Conservation (phyloP, 2,329 filamentous ascomycete genomes). For the Verticillium nubilum region DNA sequence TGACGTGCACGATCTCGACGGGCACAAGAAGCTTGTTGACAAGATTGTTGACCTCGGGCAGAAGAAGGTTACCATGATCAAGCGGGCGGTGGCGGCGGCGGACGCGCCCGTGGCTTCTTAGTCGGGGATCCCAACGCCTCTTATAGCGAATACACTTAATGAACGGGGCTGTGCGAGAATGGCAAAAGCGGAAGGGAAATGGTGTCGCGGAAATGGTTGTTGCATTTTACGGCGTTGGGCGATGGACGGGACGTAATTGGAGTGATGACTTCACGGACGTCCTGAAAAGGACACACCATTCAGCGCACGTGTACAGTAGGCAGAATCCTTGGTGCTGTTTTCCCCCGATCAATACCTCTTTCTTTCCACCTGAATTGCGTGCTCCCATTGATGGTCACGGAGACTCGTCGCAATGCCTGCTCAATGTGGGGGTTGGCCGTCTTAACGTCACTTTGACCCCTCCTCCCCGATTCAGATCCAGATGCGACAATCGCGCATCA, state of each 20-base stretch:
- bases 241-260: background rate
- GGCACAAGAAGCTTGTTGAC: slow-evolving; percentile 58
- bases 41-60: slow-evolving; percentile 72
- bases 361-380: background rate
- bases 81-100: slow-evolving; percentile 28
- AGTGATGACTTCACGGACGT: background rate
- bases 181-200: background rate
- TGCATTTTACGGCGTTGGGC: background rate
- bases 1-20: slow-evolving; percentile 70
- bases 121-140: background rate
- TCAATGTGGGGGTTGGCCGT: background rate
- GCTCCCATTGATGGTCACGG: background rate
- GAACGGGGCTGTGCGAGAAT: background rate
- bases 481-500: background rate
- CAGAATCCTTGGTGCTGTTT: background rate
- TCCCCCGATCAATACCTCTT: background rate
- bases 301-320: background rate
- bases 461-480: background rate
- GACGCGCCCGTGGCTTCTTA: background rate
- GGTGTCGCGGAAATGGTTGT: background rate
- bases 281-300: background rate
- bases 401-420: background rate
- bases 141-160: background rate
- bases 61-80: slow-evolving; percentile 53
- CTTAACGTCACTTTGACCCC: background rate